Conservation (phyloP, 73 alveolate genomes). For the Paramecium sonneborni region DNA sequence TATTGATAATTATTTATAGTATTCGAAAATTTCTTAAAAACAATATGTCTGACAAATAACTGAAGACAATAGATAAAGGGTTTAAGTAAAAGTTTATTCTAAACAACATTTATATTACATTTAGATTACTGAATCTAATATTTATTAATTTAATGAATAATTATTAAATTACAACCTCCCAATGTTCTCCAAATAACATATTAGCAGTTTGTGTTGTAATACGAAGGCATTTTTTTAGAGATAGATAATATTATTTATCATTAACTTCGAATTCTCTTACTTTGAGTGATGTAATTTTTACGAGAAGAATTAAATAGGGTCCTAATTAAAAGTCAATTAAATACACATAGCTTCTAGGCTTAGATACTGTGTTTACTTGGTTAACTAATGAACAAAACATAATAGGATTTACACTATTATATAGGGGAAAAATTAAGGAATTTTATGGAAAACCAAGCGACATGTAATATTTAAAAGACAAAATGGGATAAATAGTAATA, state of each 20-base stretch:
- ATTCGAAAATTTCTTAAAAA: neutral
- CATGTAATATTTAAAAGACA: neutral
- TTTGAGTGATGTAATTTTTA: slow-evolving; percentile 24
- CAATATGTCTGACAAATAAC: neutral
- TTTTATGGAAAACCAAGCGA: slow-evolving; percentile 38
- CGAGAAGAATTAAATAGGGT: neutral
- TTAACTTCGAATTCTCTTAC: neutral
- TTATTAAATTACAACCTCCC: neutral
- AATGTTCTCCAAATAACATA: neutral
- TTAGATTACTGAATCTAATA: neutral
- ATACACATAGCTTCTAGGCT: neutral
- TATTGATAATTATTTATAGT: neutral
- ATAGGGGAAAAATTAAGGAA: neutral
- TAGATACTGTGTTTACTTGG: neutral
- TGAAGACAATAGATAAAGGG: neutral
- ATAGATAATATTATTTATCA: neutral
- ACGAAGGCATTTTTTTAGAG: slow-evolving; percentile 42
- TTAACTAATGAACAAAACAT: neutral
- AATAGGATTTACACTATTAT: neutral
- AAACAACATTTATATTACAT: neutral
- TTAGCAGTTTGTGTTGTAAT: neutral
- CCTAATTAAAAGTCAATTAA: neutral
- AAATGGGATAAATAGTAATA: slow-evolving; percentile 6
- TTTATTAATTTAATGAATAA: neutral
- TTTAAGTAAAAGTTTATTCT: neutral